Evolutionary conservation across 331 rosid genomes (phyloP).

Genomic region (Quercus lobata): DNA sequence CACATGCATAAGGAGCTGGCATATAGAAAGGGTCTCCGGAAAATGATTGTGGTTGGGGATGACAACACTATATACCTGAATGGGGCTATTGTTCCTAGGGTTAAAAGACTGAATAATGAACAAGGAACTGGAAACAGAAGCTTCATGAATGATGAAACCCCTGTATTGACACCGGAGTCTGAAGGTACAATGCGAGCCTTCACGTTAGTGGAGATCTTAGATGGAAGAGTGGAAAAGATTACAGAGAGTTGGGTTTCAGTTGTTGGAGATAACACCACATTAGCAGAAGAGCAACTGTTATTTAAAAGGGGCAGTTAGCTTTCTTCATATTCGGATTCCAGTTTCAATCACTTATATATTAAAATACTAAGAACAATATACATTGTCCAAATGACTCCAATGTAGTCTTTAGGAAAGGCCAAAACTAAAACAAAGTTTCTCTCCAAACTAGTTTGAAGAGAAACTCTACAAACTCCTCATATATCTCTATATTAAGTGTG

Average conservation of each 20-base stretch:
- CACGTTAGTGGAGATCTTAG: slow-evolving; percentile 63
- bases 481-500: too few relatives aligned
- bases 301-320: slow-evolving; percentile 33
- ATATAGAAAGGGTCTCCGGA: slow-evolving; percentile 68
- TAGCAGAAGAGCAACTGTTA: slow-evolving; percentile 64
- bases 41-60: slow-evolving; percentile 68
- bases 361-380: slow-evolving; percentile 10
- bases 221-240: slow-evolving; percentile 60
- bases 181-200: slow-evolving; percentile 67
- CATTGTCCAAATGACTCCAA: not conserved
- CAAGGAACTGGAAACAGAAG: slow-evolving; percentile 21
- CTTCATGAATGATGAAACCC: slow-evolving; percentile 14
- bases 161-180: slow-evolving; percentile 26
- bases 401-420: not conserved
- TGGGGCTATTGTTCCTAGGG: slow-evolving; percentile 87
- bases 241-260: slow-evolving; percentile 89
- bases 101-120: slow-evolving; percentile 33
- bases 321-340: slow-evolving; percentile 14
- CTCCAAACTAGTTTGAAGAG: too few relatives aligned
- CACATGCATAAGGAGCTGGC: slow-evolving; percentile 97
- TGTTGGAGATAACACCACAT: slow-evolving; percentile 41
- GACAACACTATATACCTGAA: slow-evolving; percentile 73
- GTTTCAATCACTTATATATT: slow-evolving; percentile 20
- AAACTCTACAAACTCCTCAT: too few relatives aligned
- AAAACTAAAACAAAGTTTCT: not conserved